Evolutionary conservation across 345 rosid species (phyloP), one percentile per base, ranked within the genome.

Genomic region (Odontarrhena argentea): DNA sequence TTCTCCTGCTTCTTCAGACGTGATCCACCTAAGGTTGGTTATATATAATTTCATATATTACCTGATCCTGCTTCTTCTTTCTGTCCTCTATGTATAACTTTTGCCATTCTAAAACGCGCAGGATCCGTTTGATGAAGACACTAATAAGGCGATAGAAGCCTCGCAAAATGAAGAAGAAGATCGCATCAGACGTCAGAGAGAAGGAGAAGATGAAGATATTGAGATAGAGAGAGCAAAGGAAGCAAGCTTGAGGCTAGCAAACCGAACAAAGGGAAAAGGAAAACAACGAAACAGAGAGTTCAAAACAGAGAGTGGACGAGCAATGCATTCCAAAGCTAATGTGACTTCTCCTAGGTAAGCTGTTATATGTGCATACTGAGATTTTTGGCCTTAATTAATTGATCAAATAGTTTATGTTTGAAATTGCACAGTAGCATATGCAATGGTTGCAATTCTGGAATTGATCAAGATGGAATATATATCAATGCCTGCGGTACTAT

Each of bases 401-500:
- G 32, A 28, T 48, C 28, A 22, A 28, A 8, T 12, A 13, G 3
- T 11, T 4, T 68, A 2, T 58, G 13, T 48, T 55, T 67, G 34
- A 50, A 42, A 11, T 60, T 3, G 9, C 43, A 0, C 24, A 56
- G 65, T 72, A 91, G 98, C 72, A 5, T 78, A 70, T 87, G 91
- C 58, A 75, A 78, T 44, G 84, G 85, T 24, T 87, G 96, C 82
- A 66, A 79, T n/a, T 68, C 72, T 15, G 84, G 69, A 22, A 81
- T 86, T 30, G 84, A 80, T 32, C 36, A 32, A 24, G 72, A 65
- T 66, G 88, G 84, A 37, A 78, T 78, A 69, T 86, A 79, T 74
- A 75, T 83, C 67, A 83, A 86, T 49, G 82, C 78, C 76, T 73
- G 82, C 85, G 93, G 85, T 47, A 60, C 59, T 65, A 71, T 58